phyloP scores from a whole-genome alignment of 2,329 filamentous ascomycete species.

The Aspergillus udagawae region DNA sequence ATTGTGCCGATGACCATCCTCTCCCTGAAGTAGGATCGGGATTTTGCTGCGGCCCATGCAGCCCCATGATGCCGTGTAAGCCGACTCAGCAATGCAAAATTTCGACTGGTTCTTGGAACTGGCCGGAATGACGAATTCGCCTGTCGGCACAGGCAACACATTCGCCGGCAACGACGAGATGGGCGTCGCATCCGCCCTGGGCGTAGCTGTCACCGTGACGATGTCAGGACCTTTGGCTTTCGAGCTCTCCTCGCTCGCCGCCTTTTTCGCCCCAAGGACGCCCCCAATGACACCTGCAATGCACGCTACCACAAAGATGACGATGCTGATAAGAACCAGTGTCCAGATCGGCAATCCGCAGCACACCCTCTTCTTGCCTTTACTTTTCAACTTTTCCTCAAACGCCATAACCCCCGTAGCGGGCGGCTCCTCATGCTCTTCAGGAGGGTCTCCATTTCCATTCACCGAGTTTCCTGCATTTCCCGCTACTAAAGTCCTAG shows the following conservation, averaged over 20 bases:
- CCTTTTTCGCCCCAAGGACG: conserved; percentile 45
- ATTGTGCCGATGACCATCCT: conserved; percentile 19
- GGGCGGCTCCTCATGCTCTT: conserved; percentile 17
- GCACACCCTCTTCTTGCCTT: conserved; percentile 41
- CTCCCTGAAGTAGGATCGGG: conserved; percentile 29
- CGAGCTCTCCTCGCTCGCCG: conserved; percentile 24
- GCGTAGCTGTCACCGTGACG: conserved; percentile 47
- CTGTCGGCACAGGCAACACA: conserved; percentile 47
- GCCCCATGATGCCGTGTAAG: conserved; percentile 49
- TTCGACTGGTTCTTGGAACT: conserved; percentile 46
- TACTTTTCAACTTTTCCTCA: conserved; percentile 43
- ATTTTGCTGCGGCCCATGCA: conserved; percentile 39
- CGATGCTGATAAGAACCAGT: conserved; percentile 43
- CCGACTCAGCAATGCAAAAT: conserved; percentile 45
- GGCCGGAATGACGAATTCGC: conserved; percentile 47
- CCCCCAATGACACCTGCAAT: conserved; percentile 54
- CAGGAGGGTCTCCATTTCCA: conserved; percentile 13
- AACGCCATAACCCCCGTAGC: conserved; percentile 38
- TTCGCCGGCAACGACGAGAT: conserved; percentile 44
- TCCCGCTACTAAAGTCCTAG: conserved; percentile 22
- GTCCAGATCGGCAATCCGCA: conserved; percentile 52
- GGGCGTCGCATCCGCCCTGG: conserved; percentile 49
- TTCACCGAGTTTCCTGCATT: conserved; percentile 8
- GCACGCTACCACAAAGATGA: conserved; percentile 47
- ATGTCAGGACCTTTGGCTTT: conserved; percentile 25